These are phyloP conservation scores for Cutaneotrichosporon sp. DNA, from an alignment of 1,284 basidiomycete species.

Conservation along the genomic window DNA sequence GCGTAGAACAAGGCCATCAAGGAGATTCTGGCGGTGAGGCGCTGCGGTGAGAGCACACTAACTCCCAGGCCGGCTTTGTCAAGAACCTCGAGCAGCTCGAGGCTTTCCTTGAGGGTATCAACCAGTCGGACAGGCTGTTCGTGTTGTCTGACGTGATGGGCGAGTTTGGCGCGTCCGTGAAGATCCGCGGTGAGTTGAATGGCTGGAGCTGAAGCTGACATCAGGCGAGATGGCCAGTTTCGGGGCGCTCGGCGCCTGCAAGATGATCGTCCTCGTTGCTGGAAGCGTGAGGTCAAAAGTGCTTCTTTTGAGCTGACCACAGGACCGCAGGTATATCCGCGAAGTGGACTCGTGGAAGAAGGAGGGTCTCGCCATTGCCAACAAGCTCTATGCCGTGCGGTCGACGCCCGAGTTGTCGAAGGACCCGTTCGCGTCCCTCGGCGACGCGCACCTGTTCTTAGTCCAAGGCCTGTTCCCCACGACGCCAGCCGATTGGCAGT, in stretches of 20 bases:
- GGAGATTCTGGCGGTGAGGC: constrained; percentile 1
- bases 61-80: constrained; percentile 1
- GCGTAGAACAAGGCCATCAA: not conserved
- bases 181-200: constrained; percentile 20
- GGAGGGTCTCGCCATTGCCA: not conserved
- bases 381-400: constrained; percentile 18
- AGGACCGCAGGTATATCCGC: constrained; percentile 14
- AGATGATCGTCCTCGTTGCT: constrained; percentile 15
- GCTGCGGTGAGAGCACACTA: not conserved
- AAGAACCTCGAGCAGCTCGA: constrained; percentile 14
- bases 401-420: constrained; percentile 13
- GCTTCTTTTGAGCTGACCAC: not conserved
- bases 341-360: not conserved
- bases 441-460: constrained; percentile 18
- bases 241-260: constrained; percentile 10
- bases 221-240: constrained; percentile 7
- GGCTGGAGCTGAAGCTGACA: not conserved
- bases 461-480: constrained; percentile 17
- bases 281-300: constrained; percentile 9
- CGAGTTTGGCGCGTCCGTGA: constrained; percentile 45
- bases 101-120: constrained; percentile 27
- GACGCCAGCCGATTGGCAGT: constrained; percentile 4
- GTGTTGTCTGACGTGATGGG: constrained; percentile 59
- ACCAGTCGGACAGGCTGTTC: constrained; percentile 52
- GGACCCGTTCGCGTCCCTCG: constrained; percentile 24